Conservation (phyloP, 2,329 filamentous ascomycete species). For the Magnaporthiopsis poae region DNA sequence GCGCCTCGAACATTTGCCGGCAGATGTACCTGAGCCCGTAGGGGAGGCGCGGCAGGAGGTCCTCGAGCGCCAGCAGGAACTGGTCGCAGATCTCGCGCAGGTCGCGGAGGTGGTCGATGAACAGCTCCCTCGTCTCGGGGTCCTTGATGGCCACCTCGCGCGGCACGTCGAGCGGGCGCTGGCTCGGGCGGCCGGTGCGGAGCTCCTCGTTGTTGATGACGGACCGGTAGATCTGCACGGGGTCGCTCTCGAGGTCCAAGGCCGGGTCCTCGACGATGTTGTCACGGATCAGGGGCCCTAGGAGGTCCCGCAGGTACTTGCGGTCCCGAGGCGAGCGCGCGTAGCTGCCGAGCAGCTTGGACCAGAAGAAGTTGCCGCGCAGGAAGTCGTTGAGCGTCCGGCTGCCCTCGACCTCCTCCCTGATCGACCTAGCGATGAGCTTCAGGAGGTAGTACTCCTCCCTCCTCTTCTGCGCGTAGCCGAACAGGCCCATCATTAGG, state of each 20-base stretch:
- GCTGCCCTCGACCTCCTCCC: slow-evolving; percentile 73
- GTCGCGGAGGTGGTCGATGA: slow-evolving; percentile 89
- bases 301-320: slow-evolving; percentile 78
- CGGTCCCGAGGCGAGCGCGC: slow-evolving; percentile 83
- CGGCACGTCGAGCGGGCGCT: slow-evolving; percentile 71
- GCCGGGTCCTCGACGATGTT: slow-evolving; percentile 87
- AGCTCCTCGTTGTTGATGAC: slow-evolving; percentile 96
- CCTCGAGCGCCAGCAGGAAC: slow-evolving; percentile 72
- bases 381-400: slow-evolving; percentile 71
- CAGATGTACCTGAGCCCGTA: slow-evolving; percentile 85
- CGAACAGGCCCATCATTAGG: slow-evolving; percentile 91
- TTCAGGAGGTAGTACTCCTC: slow-evolving; percentile 96
- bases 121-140: slow-evolving; percentile 79
- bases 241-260: slow-evolving; percentile 89
- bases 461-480: slow-evolving; percentile 89
- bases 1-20: slow-evolving; percentile 70
- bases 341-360: slow-evolving; percentile 76
- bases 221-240: slow-evolving; percentile 90
- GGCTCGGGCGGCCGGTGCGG: slow-evolving; percentile 74
- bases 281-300: slow-evolving; percentile 77
- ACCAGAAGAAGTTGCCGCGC: slow-evolving; percentile 87
- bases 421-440: slow-evolving; percentile 69
- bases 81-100: slow-evolving; percentile 90
- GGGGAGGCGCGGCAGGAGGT: slow-evolving; percentile 76
- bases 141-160: slow-evolving; percentile 93